A percentile compares a stretch with the other conserved stretches of the same genome.
phyloP scores from a whole-genome alignment of 2,329 filamentous ascomycete species.

The Aspergillus ochraceus region DNA sequence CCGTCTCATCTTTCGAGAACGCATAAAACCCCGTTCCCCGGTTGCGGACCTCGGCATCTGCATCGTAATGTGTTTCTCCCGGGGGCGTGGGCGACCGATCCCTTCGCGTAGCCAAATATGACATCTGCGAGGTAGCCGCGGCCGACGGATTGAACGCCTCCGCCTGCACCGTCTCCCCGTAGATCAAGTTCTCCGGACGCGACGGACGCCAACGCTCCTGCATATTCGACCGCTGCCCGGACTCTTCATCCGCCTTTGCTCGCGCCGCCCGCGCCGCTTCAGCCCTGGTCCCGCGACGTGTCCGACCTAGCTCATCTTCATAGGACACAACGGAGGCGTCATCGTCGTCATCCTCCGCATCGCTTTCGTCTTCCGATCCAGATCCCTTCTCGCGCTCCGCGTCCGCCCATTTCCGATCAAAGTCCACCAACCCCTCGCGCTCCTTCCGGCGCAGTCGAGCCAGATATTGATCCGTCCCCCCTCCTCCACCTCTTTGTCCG shows the following conservation, averaged over 20 bases:
- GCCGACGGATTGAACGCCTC: slow-evolving; percentile 79
- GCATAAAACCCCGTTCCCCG: slow-evolving; percentile 91
- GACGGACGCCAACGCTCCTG: slow-evolving; percentile 45
- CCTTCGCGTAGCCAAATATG: slow-evolving; percentile 71
- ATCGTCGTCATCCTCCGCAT: slow-evolving; percentile 43
- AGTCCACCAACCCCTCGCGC: slow-evolving; percentile 71
- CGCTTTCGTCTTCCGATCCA: slow-evolving; percentile 33
- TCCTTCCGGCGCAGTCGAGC: slow-evolving; percentile 62
- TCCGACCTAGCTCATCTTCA: slow-evolving; percentile 89
- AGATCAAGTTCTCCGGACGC: slow-evolving; percentile 69
- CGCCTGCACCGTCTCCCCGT: slow-evolving; percentile 80
- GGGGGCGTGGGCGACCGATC: slow-evolving; percentile 81
- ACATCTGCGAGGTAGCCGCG: slow-evolving; percentile 67
- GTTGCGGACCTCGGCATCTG: slow-evolving; percentile 75
- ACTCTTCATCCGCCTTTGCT: slow-evolving; percentile 35
- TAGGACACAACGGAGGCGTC: slow-evolving; percentile 75
- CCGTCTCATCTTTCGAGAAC: slow-evolving; percentile 75
- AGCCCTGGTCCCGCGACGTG: slow-evolving; percentile 68
- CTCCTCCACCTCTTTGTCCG: not conserved
- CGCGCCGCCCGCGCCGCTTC: slow-evolving; percentile 67
- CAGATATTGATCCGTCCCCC: slow-evolving; percentile 39
- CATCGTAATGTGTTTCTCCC: slow-evolving; percentile 80
- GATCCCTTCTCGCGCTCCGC: slow-evolving; percentile 46
- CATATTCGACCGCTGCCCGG: slow-evolving; percentile 14
- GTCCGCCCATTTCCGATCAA: slow-evolving; percentile 94